Conservation (phyloP, 495 filamentous ascomycete species). For the Trypethelium eluteriae region DNA sequence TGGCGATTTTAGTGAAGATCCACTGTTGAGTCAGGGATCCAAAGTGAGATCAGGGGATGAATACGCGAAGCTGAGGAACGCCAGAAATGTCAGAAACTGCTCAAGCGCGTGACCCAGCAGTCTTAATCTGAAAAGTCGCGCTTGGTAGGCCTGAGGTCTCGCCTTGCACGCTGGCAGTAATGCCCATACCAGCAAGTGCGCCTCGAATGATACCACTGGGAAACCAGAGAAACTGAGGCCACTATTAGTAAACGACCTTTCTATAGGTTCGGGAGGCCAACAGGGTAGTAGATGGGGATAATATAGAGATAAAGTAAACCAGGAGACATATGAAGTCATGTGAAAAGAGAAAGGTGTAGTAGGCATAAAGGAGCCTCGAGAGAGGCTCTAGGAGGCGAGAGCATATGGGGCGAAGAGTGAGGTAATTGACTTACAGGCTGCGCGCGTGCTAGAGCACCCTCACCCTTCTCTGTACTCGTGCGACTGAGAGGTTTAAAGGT, state of each 20-base stretch:
- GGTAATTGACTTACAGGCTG: conserved; percentile 59
- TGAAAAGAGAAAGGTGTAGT: no score
- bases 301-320: no score
- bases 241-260: neutral
- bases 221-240: conserved; percentile 71
- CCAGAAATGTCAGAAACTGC: neutral
- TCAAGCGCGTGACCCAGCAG: conserved; percentile 41
- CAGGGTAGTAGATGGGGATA: no score
- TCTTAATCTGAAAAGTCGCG: conserved; percentile 96
- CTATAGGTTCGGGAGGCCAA: no score
- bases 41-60: neutral
- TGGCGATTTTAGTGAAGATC: neutral
- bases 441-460: conserved; percentile 61
- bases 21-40: neutral
- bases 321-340: no score
- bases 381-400: neutral
- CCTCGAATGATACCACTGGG: conserved; percentile 87
- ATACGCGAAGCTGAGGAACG: neutral
- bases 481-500: conserved; percentile 78
- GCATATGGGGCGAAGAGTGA: conserved; percentile 9
- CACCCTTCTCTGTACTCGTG: conserved; percentile 68
- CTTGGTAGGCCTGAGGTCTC: conserved; percentile 77
- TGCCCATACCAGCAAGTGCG: conserved; percentile 79
- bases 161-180: conserved; percentile 82
- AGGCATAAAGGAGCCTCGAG: no score